phyloP scores from a whole-genome alignment of 2,329 filamentous ascomycete genomes.

The Cladophialophora yegresii region DNA sequence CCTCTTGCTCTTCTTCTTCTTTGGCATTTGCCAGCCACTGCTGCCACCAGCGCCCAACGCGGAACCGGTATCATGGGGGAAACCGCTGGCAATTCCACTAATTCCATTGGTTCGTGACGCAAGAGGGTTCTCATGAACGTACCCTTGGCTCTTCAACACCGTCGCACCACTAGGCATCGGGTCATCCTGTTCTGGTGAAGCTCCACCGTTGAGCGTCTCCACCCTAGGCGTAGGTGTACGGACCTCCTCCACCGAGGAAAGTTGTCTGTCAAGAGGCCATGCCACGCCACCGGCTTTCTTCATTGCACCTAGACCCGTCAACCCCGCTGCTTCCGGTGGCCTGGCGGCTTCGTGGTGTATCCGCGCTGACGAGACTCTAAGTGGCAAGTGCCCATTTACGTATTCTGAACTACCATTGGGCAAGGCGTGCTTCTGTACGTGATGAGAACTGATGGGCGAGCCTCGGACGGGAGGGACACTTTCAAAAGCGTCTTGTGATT shows the following conservation, averaged over 20 bases:
- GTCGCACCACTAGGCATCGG: background rate
- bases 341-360: background rate
- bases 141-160: constrained; percentile 37
- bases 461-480: constrained; percentile 8
- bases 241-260: constrained; percentile 39
- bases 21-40: constrained; percentile 45
- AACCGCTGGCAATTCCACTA: constrained; percentile 33
- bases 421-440: background rate
- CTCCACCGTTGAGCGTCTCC: constrained; percentile 14
- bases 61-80: constrained; percentile 14
- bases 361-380: constrained; percentile 8
- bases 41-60: background rate
- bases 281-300: constrained; percentile 14
- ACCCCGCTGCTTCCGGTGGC: constrained; percentile 8
- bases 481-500: constrained; percentile 34
- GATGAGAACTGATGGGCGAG: constrained; percentile 21
- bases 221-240: constrained; percentile 38
- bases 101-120: constrained; percentile 42
- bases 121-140: constrained; percentile 44
- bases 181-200: constrained; percentile 10
- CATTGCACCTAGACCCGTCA: constrained; percentile 5
- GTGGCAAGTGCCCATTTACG: constrained; percentile 21
- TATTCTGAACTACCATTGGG: constrained; percentile 6
- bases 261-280: constrained; percentile 32
- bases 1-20: constrained; percentile 49